These are phyloP conservation scores for Coemansia reversa DNA, from an alignment of 192 early-diverging fungal species.

Conservation along the genomic window DNA sequence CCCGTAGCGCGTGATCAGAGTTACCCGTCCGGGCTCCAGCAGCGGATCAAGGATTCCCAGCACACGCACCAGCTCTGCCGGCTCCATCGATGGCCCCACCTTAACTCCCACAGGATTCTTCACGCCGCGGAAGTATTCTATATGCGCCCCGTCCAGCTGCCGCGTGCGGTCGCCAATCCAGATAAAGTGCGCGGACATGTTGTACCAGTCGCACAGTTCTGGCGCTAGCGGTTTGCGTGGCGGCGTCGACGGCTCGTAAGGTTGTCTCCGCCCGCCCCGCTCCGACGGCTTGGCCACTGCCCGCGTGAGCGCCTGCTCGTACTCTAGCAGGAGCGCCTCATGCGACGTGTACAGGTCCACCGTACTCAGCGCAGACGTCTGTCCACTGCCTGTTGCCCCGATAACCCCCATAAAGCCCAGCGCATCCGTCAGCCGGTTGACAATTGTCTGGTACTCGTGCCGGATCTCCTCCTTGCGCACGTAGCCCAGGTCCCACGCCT, in stretches of 20 bases:
- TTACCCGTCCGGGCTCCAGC: constrained; percentile 87
- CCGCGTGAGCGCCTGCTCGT: constrained; percentile 85
- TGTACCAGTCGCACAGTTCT: constrained; percentile 73
- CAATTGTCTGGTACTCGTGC: constrained; percentile 86
- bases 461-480: constrained; percentile 76
- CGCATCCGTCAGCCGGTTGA: constrained; percentile 82
- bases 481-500: constrained; percentile 86
- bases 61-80: constrained; percentile 79
- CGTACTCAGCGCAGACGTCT: constrained; percentile 60
- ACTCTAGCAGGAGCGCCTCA: constrained; percentile 93
- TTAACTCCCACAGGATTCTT: constrained; percentile 97
- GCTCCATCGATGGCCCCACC: constrained; percentile 87
- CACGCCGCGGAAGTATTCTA: constrained; percentile 98
- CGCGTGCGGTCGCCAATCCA: constrained; percentile 99
- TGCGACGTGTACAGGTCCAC: constrained; percentile 95
- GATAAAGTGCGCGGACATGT: constrained; percentile 92
- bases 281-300: constrained; percentile 48
- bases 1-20: constrained; percentile 95
- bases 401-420: constrained; percentile 94
- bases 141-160: constrained; percentile 90
- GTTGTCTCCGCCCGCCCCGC: constrained; percentile 8
- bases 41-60: constrained; percentile 87
- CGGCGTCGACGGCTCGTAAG: constrained; percentile 49
- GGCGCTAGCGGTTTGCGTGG: constrained; percentile 34
- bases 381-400: constrained; percentile 70